phyloP scores from a whole-genome alignment of 2,329 filamentous ascomycete genomes.

The Colletotrichum cuscutae region DNA sequence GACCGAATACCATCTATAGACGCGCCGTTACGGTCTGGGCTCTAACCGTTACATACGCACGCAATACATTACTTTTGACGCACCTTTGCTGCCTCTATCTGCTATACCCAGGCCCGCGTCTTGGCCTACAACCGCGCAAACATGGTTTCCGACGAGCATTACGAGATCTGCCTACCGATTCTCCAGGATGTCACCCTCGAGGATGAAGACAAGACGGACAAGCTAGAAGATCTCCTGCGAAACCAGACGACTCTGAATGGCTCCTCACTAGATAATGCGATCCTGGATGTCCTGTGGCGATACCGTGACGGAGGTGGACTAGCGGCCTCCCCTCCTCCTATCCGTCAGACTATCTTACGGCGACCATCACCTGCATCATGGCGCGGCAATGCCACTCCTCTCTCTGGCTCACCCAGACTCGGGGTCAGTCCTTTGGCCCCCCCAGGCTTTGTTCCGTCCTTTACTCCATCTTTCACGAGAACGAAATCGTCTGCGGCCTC shows the following conservation, averaged over 20 bases:
- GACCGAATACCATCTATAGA: slow-evolving; percentile 30
- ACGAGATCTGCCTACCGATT: slow-evolving; percentile 90
- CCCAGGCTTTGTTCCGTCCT: slow-evolving; percentile 84
- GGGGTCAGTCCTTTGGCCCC: slow-evolving; percentile 86
- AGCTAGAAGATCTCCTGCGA: slow-evolving; percentile 82
- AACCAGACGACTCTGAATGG: slow-evolving; percentile 82
- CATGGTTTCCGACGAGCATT: slow-evolving; percentile 94
- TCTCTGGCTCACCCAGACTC: slow-evolving; percentile 84
- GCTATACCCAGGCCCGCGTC: slow-evolving; percentile 7
- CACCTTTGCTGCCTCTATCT: slow-evolving; percentile 19
- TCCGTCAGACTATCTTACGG: slow-evolving; percentile 89
- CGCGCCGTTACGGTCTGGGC: slow-evolving; percentile 29
- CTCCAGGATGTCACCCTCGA: slow-evolving; percentile 84
- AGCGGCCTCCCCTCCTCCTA: slow-evolving; percentile 81
- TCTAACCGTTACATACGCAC: slow-evolving; percentile 23
- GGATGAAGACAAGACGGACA: slow-evolving; percentile 96
- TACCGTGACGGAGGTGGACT: slow-evolving; percentile 74
- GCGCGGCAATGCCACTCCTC: slow-evolving; percentile 84
- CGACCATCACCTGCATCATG: slow-evolving; percentile 93
- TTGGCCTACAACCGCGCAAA: slow-evolving; percentile 43
- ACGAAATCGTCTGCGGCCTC: slow-evolving; percentile 84
- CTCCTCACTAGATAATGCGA: slow-evolving; percentile 84
- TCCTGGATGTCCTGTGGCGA: slow-evolving; percentile 91
- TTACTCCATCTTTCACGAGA: slow-evolving; percentile 82
- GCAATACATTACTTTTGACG: slow-evolving; percentile 29